Conservation (phyloP, 2,329 filamentous ascomycete genomes). For the Pseudogymnoascus sp. region DNA sequence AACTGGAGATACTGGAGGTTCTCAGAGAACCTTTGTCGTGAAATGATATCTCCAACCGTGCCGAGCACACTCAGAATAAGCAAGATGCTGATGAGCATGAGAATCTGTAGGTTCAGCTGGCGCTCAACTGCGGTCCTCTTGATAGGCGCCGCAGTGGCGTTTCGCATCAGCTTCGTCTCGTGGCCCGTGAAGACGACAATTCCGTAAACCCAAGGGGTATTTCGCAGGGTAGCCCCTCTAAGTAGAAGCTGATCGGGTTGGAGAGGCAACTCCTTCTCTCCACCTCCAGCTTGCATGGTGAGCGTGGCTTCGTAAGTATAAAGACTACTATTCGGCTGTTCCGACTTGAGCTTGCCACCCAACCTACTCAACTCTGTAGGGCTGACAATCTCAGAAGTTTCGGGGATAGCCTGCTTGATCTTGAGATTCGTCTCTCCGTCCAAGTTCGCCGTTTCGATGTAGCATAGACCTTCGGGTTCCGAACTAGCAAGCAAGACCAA, state of each 20-base stretch:
- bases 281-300: slow-evolving; percentile 81
- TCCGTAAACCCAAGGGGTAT: slow-evolving; percentile 95
- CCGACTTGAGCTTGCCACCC: slow-evolving; percentile 79
- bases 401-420: slow-evolving; percentile 94
- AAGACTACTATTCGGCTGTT: slow-evolving; percentile 95
- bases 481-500: slow-evolving; percentile 87
- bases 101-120: slow-evolving; percentile 86
- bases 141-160: slow-evolving; percentile 93
- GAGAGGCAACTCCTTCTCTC: slow-evolving; percentile 84
- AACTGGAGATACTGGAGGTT: slow-evolving; percentile 68
- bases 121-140: slow-evolving; percentile 94
- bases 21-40: slow-evolving; percentile 53
- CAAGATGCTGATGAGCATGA: slow-evolving; percentile 80
- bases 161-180: slow-evolving; percentile 98
- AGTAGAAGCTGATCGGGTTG: slow-evolving; percentile 89
- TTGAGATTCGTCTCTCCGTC: slow-evolving; percentile 98
- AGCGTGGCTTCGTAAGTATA: slow-evolving; percentile 97
- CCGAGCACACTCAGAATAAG: slow-evolving; percentile 78
- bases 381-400: slow-evolving; percentile 82
- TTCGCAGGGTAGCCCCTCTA: slow-evolving; percentile 85
- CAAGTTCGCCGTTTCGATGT: slow-evolving; percentile 96
- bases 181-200: slow-evolving; percentile 96
- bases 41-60: slow-evolving; percentile 81
- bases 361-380: slow-evolving; percentile 77
- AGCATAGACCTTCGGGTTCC: slow-evolving; percentile 94